phyloP scores from a whole-genome alignment of 78 protist genomes.

The Carpediemonas membranifera region DNA sequence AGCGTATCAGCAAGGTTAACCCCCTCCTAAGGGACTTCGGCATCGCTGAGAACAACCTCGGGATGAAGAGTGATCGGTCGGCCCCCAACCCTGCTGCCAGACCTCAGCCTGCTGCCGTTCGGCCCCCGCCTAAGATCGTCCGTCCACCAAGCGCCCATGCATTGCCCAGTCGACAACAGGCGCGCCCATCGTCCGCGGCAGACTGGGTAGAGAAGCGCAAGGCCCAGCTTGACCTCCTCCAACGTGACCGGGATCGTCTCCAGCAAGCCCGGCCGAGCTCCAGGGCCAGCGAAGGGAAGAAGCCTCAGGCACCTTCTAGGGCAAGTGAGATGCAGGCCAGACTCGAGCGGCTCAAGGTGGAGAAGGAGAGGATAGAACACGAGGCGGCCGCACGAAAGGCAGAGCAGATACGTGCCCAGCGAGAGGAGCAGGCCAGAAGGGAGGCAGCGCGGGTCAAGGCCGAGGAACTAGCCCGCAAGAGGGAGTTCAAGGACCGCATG shows the following conservation, averaged over 20 bases:
- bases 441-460: too few relatives aligned
- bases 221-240: too few relatives aligned
- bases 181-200: neutral
- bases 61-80: too few relatives aligned
- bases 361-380: neutral
- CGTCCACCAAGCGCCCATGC: neutral
- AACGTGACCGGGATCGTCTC: neutral
- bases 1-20: neutral
- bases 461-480: too few relatives aligned
- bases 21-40: neutral
- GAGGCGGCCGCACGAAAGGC: neutral
- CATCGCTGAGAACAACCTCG: too few relatives aligned
- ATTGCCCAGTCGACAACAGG: neutral
- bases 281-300: neutral
- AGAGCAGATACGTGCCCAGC: neutral
- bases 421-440: too few relatives aligned
- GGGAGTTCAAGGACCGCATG: too few relatives aligned
- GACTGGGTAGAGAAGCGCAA: constrained; percentile 2
- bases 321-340: neutral
- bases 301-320: neutral
- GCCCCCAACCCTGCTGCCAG: too few relatives aligned
- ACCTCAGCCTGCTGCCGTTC: too few relatives aligned
- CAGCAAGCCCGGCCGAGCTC: neutral
- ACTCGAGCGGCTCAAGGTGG: neutral
- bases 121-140: neutral